Evolutionary conservation across 1,284 basidiomycete genomes (phyloP).

Genomic region (Xanthoconium separans): DNA sequence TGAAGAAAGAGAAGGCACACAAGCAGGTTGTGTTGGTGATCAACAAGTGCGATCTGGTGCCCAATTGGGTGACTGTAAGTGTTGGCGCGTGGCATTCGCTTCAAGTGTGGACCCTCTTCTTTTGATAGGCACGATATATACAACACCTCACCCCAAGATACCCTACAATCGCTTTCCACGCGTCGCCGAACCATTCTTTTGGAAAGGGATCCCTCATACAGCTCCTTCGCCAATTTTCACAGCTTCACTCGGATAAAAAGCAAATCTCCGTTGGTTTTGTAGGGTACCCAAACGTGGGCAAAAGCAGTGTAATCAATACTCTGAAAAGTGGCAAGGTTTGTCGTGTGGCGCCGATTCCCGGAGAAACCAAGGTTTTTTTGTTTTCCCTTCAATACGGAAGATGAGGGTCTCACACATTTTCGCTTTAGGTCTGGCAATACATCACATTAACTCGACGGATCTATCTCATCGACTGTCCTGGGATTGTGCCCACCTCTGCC

Average conservation of each 20-base stretch:
- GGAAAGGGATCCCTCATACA: conserved; percentile 98
- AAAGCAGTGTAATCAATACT: conserved; percentile 97
- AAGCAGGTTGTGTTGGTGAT: conserved; percentile 97
- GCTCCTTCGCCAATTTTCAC: conserved; percentile 94
- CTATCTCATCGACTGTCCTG: conserved; percentile 99
- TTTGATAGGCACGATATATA: conserved; percentile 86
- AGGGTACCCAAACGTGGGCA: conserved; percentile 98
- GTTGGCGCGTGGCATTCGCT: conserved; percentile 1
- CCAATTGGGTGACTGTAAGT: conserved; percentile 97
- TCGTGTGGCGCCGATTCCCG: conserved; percentile 94
- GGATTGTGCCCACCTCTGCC: conserved; percentile 94
- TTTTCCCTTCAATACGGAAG: not conserved
- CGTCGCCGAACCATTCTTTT: conserved; percentile 98
- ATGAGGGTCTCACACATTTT: conserved; percentile 6
- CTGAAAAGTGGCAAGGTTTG: conserved; percentile 99
- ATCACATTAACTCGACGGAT: conserved; percentile 95
- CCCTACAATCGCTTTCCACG: conserved; percentile 98
- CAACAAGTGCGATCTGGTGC: conserved; percentile 98
- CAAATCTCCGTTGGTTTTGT: conserved; percentile 98
- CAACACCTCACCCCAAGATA: conserved; percentile 93
- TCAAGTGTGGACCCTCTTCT: conserved; percentile 2
- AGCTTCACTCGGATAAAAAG: conserved; percentile 98
- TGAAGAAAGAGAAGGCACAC: conserved; percentile 95
- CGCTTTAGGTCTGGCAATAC: conserved; percentile 92
- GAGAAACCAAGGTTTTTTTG: conserved; percentile 90